Evolutionary conservation across 192 early-diverging fungal species (phyloP), one percentile per base, ranked within the genome.

Genomic region (Coemansia sp.): DNA sequence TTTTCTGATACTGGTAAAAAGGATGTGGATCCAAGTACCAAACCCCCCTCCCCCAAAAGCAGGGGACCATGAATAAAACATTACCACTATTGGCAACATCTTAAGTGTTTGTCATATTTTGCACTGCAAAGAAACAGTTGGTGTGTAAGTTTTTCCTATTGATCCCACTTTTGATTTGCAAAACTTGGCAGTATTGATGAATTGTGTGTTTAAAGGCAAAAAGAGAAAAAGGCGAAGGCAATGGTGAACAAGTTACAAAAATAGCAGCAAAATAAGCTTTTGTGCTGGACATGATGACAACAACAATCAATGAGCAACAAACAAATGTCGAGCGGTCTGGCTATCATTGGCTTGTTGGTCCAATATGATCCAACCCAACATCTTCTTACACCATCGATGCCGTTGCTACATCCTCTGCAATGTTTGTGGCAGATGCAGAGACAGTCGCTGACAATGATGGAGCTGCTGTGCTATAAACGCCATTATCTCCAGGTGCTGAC

Each of bases 381-480:
- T n/a, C 26, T 43, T 8, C 45, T 41, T 57, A 75, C 10, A 32
- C 46, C 64, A 81, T 72, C 3, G 78, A 73, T 52, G 73, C 73
- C 10, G 73, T 54, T 2, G 73, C 78, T 2, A 81, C 70, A 57
- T 81, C 73, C 37, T 81, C 73, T 13, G 78, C 78, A 60, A 72
- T 63, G 65, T 54, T 81, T 4, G 77, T 63, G 16, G 63, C 45
- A 8, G 58, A 41, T 19, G 62, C 61, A 58, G 67, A 56, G 0
- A 54, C 66, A 19, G 62, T 21, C 13, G 63, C 42, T 9, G 76
- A 68, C 2, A 60, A 42, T 11, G 58, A 41, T 39, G 62, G 16
- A 8, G 57, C 39, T 15, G 62, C 69, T 32, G 62, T 19, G 43
- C 57, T 65, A 63, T 69, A 77, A 58, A 65, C 67, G 37, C 41